A percentile compares a stretch with the other conserved stretches of the same genome.
These are phyloP conservation scores for Backusella liffmaniae DNA, from an alignment of 192 early-diverging fungal genomes.

Conservation along the genomic window DNA sequence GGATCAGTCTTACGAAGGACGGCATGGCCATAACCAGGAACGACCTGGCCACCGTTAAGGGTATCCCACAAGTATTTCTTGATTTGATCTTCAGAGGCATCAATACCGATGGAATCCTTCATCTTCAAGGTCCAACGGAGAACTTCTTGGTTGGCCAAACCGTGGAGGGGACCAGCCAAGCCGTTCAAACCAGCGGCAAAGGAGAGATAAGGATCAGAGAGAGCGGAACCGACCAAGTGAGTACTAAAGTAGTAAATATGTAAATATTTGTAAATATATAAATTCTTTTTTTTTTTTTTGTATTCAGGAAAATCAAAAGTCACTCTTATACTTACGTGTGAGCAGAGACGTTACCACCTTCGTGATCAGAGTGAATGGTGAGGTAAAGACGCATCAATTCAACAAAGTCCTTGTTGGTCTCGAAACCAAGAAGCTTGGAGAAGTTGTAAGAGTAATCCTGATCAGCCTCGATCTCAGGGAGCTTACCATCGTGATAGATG, in stretches of 20 bases:
- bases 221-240: slow-evolving; percentile 88
- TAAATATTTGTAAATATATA: background rate
- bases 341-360: slow-evolving; percentile 99
- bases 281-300: too few relatives aligned
- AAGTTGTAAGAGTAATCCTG: slow-evolving; percentile 97
- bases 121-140: slow-evolving; percentile 96
- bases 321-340: slow-evolving; percentile 62
- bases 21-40: slow-evolving; percentile 98
- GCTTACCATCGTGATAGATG: slow-evolving; percentile 96
- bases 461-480: slow-evolving; percentile 76
- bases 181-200: slow-evolving; percentile 97
- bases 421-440: slow-evolving; percentile 89
- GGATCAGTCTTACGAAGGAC: slow-evolving; percentile 95
- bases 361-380: slow-evolving; percentile 99
- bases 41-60: slow-evolving; percentile 93
- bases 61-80: slow-evolving; percentile 96
- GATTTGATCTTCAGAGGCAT: slow-evolving; percentile 89
- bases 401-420: slow-evolving; percentile 83
- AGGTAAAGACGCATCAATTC: slow-evolving; percentile 99
- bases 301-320: background rate
- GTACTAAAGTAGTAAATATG: slow-evolving; percentile 25
- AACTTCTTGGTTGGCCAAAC: slow-evolving; percentile 99
- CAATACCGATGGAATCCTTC: slow-evolving; percentile 81
- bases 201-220: slow-evolving; percentile 98
- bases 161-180: slow-evolving; percentile 98